phyloP scores from a whole-genome alignment of 495 filamentous ascomycete species.

The Alectoria sarmentosa region DNA sequence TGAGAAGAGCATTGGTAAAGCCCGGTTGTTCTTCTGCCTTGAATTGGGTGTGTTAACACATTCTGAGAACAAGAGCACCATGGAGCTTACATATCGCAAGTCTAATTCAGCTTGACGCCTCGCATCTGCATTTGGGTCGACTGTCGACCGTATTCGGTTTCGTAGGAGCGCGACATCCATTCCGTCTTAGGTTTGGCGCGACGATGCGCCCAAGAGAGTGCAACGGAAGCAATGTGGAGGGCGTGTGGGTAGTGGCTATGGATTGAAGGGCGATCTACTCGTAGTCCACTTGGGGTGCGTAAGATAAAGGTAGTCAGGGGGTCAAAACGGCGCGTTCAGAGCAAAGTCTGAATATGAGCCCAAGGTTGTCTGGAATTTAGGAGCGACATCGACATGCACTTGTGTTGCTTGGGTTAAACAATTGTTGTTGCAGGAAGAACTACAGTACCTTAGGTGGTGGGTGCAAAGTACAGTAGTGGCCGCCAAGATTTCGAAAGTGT shows the following conservation, averaged over 20 bases:
- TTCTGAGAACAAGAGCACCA: neutral
- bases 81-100: constrained; percentile 73
- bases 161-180: constrained; percentile 89
- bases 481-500: constrained; percentile 7
- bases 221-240: neutral
- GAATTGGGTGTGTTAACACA: constrained; percentile 20
- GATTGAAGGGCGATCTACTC: neutral
- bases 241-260: neutral
- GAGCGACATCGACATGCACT: neutral
- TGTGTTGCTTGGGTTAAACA: neutral
- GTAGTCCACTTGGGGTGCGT: neutral
- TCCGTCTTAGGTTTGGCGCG: constrained; percentile 35
- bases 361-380: neutral
- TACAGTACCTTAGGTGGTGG: too few species aligned
- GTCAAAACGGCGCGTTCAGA: neutral
- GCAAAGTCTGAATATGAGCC: neutral
- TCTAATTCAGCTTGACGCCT: constrained; percentile 84
- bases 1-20: constrained; percentile 83
- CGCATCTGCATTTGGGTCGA: constrained; percentile 76
- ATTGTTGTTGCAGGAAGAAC: neutral
- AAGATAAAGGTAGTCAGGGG: neutral
- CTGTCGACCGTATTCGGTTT: constrained; percentile 79
- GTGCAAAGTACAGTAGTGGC: neutral
- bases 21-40: constrained; percentile 89
- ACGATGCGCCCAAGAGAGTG: neutral